Evolutionary conservation across 106 monocot species (phyloP), one percentile per base, ranked within the genome.

Genomic region (Agapanthus africanus): DNA sequence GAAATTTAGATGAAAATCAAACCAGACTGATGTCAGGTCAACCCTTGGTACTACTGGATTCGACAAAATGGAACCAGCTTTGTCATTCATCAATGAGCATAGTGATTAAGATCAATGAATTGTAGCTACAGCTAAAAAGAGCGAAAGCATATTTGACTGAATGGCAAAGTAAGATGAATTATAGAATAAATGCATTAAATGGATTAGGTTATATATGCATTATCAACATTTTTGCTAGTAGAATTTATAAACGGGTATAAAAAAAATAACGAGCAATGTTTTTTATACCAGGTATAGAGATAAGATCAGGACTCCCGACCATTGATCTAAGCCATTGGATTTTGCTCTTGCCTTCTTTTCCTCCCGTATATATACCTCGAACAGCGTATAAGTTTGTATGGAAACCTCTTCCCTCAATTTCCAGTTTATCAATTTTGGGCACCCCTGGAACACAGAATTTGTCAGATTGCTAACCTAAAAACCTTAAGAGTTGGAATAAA

Each of bases 381-480:
- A 92, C 87, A 74, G 97, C 89, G 76, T 99, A 99, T 56, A 99
- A 77, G 40, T 99, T 99, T 60, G 97, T 99, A 54, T 99, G 92
- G 79, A 81, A 99, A 73, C 97, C 97, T 73, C 92, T 89, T 70
- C 97, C 97, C 56, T 99, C 97, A 73, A 99, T 99, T 72, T 99
- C 92, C 66, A 99, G 83, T 73, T 90, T 90, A 57, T 56, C 75
- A 69, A 99, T 87, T 77, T 84, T 99, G 15, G 97, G 97, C 30
- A 79, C 75, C 23, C 97, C 92, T 90, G 67, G 47, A 71, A 73
- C 11, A 70, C 38, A 65, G 27, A 40, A 52, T 34, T 34, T 21
- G n/a, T 40, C 27, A 30, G 40, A 73, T 63, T 64, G 34, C 22
- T 47, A 47, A 15, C 9, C 42, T 44, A 16, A 44, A 44, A 9